phyloP scores from a whole-genome alignment of 257 asterid species.

The Knoxia roxburghii region DNA sequence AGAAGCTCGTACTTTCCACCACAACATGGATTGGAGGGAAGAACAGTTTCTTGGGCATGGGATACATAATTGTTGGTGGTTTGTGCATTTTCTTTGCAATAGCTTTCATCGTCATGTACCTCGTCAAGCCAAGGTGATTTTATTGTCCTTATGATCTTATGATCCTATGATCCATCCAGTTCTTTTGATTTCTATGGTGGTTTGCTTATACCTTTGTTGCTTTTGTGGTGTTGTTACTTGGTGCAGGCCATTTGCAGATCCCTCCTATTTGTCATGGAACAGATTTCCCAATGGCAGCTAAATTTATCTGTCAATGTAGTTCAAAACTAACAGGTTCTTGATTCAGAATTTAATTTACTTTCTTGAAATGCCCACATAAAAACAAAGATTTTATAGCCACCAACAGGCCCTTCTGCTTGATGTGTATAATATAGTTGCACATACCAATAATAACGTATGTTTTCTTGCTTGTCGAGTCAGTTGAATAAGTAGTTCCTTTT shows the following conservation, averaged over 20 bases:
- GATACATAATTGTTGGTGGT: constrained; percentile 62
- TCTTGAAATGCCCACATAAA: too few relatives aligned
- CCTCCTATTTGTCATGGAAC: constrained; percentile 73
- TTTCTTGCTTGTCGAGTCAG: too few relatives aligned
- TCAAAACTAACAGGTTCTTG: too few relatives aligned
- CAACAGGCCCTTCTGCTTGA: too few relatives aligned
- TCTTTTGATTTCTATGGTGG: background rate
- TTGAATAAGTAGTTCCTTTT: too few relatives aligned
- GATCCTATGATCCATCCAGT: too few relatives aligned
- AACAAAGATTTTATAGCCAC: too few relatives aligned
- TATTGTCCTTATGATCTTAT: background rate
- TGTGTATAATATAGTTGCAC: too few relatives aligned
- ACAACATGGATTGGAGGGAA: constrained; percentile 95
- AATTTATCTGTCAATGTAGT: background rate
- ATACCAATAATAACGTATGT: too few relatives aligned
- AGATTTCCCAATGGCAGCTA: constrained; percentile 29
- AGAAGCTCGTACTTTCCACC: constrained; percentile 74
- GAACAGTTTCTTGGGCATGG: constrained; percentile 66
- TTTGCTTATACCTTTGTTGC: too few relatives aligned
- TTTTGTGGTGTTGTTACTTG: background rate
- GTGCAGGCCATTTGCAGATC: constrained; percentile 80
- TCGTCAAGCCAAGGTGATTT: constrained; percentile 70
- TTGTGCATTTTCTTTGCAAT: constrained; percentile 53
- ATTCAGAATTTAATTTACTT: too few relatives aligned
- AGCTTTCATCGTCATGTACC: constrained; percentile 53